phyloP scores from a whole-genome alignment of 768 basidiomycete genomes.

The Hirschioporus abietinus region DNA sequence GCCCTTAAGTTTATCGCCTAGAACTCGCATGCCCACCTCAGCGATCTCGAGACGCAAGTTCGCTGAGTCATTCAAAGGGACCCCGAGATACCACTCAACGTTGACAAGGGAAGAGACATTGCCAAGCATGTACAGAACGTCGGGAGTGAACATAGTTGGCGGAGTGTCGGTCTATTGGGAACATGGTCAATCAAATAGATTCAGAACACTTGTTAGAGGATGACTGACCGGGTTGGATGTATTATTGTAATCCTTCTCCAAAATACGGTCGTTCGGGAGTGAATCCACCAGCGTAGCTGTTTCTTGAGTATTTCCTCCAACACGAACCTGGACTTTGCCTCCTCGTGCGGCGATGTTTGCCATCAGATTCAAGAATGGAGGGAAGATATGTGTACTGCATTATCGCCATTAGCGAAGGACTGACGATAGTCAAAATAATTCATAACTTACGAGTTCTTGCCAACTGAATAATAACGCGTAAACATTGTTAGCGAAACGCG shows the following conservation, averaged over 20 bases:
- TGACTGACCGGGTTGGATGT: slow-evolving; percentile 12
- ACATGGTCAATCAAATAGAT: slow-evolving; percentile 24
- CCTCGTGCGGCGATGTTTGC: slow-evolving; percentile 40
- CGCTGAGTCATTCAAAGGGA: slow-evolving; percentile 59
- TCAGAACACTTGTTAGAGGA: background rate
- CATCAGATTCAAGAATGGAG: slow-evolving; percentile 43
- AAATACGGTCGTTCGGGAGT: slow-evolving; percentile 21
- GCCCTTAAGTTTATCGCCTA: slow-evolving; percentile 40
- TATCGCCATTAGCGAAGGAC: slow-evolving; percentile 13
- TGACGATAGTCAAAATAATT: background rate
- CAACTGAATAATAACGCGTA: slow-evolving; percentile 1
- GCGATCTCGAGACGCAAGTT: slow-evolving; percentile 42
- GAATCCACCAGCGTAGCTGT: slow-evolving; percentile 24
- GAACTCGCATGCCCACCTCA: slow-evolving; percentile 34
- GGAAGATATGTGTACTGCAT: slow-evolving; percentile 24
- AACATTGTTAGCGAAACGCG: background rate
- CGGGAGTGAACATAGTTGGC: slow-evolving; percentile 42
- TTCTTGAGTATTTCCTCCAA: slow-evolving; percentile 53
- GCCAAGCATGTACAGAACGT: slow-evolving; percentile 44
- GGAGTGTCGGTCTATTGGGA: slow-evolving; percentile 47
- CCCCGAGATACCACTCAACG: slow-evolving; percentile 44
- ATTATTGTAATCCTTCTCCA: slow-evolving; percentile 26
- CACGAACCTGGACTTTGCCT: slow-evolving; percentile 35
- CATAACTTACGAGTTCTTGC: slow-evolving; percentile 2
- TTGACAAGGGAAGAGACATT: slow-evolving; percentile 39